Evolutionary conservation across 257 asterid genomes (phyloP).

Genomic region (Primulina eburnea): DNA sequence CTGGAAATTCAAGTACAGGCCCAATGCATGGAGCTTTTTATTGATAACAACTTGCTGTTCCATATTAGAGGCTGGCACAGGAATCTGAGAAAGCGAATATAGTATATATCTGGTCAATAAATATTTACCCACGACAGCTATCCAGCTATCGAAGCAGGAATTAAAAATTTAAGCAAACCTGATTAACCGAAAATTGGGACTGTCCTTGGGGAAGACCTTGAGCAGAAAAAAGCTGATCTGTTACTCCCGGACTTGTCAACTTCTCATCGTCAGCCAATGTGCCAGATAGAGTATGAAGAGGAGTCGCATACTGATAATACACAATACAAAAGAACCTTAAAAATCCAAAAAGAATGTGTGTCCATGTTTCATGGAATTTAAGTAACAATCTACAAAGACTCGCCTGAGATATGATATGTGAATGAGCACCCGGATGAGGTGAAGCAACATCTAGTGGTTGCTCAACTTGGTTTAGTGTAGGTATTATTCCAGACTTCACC

Average conservation of each 20-base stretch:
- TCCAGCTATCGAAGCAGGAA: conserved; percentile 13
- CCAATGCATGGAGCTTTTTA: conserved; percentile 62
- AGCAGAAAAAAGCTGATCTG: conserved; percentile 83
- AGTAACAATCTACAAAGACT: conserved; percentile 18
- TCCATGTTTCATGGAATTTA: not conserved
- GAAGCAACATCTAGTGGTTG: conserved; percentile 58
- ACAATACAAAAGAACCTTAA: conserved; percentile 26
- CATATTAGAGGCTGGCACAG: conserved; percentile 68
- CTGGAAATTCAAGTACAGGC: conserved; percentile 82
- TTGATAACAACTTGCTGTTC: conserved; percentile 90
- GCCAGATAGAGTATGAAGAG: conserved; percentile 71
- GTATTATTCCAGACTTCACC: conserved; percentile 60
- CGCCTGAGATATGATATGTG: conserved; percentile 72
- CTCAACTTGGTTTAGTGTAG: conserved; percentile 71
- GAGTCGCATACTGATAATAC: conserved; percentile 53
- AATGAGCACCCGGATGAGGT: conserved; percentile 67
- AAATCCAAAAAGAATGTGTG: not conserved
- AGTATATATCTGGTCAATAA: conserved; percentile 20
- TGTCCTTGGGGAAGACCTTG: conserved; percentile 69
- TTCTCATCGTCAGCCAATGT: conserved; percentile 71
- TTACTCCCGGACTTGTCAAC: conserved; percentile 62
- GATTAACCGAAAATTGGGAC: conserved; percentile 65
- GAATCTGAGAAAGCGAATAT: conserved; percentile 47
- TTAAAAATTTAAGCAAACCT: conserved; percentile 42
- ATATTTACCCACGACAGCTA: conserved; percentile 9